Percentiles rank a stretch among this genome's conserved stretches.
These are phyloP conservation scores for Prunella vulgaris DNA, from an alignment of 257 asterid genomes.

Conservation along the genomic window DNA sequence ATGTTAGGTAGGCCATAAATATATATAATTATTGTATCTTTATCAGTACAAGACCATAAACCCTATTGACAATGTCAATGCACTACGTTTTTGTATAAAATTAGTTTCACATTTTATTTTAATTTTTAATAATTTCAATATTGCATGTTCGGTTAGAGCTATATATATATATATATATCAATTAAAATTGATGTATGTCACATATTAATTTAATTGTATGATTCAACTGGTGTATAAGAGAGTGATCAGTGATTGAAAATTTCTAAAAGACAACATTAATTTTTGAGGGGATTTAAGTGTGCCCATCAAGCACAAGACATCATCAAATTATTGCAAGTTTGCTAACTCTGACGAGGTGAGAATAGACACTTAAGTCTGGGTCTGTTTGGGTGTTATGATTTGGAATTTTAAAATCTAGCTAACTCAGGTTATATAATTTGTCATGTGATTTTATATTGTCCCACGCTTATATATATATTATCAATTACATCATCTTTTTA, in stretches of 20 bases:
- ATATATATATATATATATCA: too few species aligned
- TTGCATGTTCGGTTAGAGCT: too few species aligned
- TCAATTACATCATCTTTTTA: not conserved
- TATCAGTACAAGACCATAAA: not conserved
- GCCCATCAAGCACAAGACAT: conserved; percentile 9
- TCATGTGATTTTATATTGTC: not conserved
- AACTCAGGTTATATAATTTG: not conserved
- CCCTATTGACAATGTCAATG: not conserved
- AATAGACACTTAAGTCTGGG: not conserved
- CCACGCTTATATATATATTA: not conserved
- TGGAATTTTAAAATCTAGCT: not conserved
- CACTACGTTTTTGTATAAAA: too few species aligned
- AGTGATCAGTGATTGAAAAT: not conserved
- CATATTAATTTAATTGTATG: too few species aligned
- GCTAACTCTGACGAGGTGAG: not conserved
- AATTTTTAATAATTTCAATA: too few species aligned
- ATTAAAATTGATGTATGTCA: too few species aligned
- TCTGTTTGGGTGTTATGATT: not conserved
- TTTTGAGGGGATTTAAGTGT: conserved; percentile 6
- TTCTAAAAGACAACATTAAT: not conserved
- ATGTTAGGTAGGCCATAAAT: conserved; percentile 24
- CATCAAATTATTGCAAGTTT: not conserved
- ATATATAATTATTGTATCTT: conserved; percentile 1
- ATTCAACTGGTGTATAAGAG: too few species aligned
- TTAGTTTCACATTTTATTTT: too few species aligned